Percentiles rank a stretch among this genome's conserved stretches.
These are phyloP conservation scores for Yueomyces sp. DNA, from an alignment of 805 yeast genomes.

Conservation along the genomic window DNA sequence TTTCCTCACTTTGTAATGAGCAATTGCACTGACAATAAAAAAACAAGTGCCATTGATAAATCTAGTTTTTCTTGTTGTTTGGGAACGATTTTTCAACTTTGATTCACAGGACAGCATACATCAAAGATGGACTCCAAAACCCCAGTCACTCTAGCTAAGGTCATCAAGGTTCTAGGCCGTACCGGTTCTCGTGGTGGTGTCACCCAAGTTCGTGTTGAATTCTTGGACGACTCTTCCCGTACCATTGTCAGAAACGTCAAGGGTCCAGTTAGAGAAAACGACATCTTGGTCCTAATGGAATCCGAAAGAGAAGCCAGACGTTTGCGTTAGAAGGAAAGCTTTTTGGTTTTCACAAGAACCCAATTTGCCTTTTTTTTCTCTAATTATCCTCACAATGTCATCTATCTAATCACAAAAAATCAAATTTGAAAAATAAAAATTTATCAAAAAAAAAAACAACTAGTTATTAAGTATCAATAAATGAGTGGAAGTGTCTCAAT, in stretches of 20 bases:
- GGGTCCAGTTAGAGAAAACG: slow-evolving; percentile 97
- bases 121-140: slow-evolving; percentile 36
- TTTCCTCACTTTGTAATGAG: no score
- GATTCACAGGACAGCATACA: no score
- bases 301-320: slow-evolving; percentile 99
- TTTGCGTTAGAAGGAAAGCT: slow-evolving; percentile 42
- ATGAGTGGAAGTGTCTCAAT: no score
- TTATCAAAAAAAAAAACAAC: neutral
- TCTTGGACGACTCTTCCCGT: slow-evolving; percentile 89
- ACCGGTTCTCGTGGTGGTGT: slow-evolving; percentile 99
- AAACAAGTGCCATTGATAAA: no score
- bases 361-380: neutral
- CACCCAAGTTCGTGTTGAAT: slow-evolving; percentile 96
- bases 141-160: slow-evolving; percentile 99
- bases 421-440: no score
- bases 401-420: neutral
- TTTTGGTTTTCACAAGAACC: no score
- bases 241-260: slow-evolving; percentile 94
- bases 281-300: slow-evolving; percentile 97
- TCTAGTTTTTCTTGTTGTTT: no score
- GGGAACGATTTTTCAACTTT: no score
- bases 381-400: neutral
- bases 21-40: no score
- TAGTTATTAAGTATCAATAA: neutral
- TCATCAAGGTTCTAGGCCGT: slow-evolving; percentile 98